Base-by-base conservation (phyloP, 78 protist species). In the Bigelowiella natans region DNA sequence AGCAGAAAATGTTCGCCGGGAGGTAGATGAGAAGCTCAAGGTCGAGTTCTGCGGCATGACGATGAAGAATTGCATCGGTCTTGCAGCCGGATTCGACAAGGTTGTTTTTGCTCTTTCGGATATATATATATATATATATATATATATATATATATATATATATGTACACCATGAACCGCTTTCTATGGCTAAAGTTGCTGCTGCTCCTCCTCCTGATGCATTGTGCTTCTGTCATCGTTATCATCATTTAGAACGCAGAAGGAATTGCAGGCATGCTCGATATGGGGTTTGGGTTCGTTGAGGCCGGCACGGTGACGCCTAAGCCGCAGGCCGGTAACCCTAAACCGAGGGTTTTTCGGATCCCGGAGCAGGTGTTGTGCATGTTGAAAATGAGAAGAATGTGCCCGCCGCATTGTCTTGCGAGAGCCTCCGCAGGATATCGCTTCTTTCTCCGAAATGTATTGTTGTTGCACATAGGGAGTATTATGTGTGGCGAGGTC, bases 21-120 rank as follows among this genome's bases (percentile, higher is more conserved):
- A n/a, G n/a, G n/a, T n/a, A n/a, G n/a, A n/a, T n/a, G n/a, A n/a
- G n/a, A 18, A 51, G 73, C 73, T 51, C 18, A 51, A 7, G 18
- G 18, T 18, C 73, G 73, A 51, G 34, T 51, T 91, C 84, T 82
- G 83, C 88, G 63, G 63, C 18, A 2, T 0, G 29, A 39, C 39
- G 1, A 2, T 51, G 36, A 31, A 2, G 28, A 93, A 88, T 39
- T 95, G 95, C 1, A 3, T 95, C 18, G 97, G 97, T 0, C 90
- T 94, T 0, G 97, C 96, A 0, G 97, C 97, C 0, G 97, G 97
- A 1, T 95, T 90, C 64, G 97, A 94, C 92, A 94, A 51, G n/a
- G n/a, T n/a, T n/a, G n/a, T n/a, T n/a, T n/a, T n/a, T n/a, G n/a
- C n/a, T n/a, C n/a, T n/a, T n/a, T n/a, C n/a, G n/a, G n/a, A n/a